These are phyloP conservation scores for Ramaria sp. DNA, from an alignment of 768 basidiomycete species.

Conservation along the genomic window DNA sequence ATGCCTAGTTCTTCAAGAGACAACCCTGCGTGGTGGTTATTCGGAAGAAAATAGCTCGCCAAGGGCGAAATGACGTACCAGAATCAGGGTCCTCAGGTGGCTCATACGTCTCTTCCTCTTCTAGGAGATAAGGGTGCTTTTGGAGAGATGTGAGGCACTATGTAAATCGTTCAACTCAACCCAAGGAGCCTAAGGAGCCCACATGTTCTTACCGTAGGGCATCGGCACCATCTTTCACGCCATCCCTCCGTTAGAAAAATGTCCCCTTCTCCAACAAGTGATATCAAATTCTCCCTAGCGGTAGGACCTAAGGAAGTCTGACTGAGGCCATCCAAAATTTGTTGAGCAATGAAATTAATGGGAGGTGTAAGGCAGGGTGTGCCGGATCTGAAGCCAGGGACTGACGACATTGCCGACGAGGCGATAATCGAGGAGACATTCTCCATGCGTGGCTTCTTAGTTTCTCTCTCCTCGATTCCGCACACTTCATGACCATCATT, in stretches of 20 bases:
- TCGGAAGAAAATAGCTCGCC: not conserved
- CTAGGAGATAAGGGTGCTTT: slow-evolving; percentile 47
- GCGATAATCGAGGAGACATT: slow-evolving; percentile 36
- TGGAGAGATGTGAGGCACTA: slow-evolving; percentile 53
- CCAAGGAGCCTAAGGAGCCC: not conserved
- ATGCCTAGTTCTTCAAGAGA: slow-evolving; percentile 78
- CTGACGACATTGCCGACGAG: slow-evolving; percentile 18
- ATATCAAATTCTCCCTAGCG: slow-evolving; percentile 14
- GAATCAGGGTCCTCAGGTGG: slow-evolving; percentile 83
- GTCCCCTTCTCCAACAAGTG: slow-evolving; percentile 50
- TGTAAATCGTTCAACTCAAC: not conserved
- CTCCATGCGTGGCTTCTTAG: slow-evolving; percentile 15
- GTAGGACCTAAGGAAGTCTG: not conserved
- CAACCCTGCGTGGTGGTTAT: slow-evolving; percentile 34
- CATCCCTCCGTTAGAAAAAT: slow-evolving; percentile 67
- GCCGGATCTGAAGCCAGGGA: slow-evolving; percentile 17
- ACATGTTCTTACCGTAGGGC: slow-evolving; percentile 36
- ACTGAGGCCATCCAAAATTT: slow-evolving; percentile 24
- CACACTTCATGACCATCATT: not conserved
- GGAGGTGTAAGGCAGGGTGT: slow-evolving; percentile 49
- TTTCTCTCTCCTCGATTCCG: slow-evolving; percentile 7
- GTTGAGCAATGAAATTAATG: slow-evolving; percentile 33
- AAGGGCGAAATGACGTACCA: slow-evolving; percentile 29
- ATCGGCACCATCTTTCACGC: slow-evolving; percentile 73
- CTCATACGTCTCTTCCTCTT: slow-evolving; percentile 78